Percentiles rank a stretch among this genome's conserved stretches.
Conservation (phyloP, 176 grass and related monocot species). For the Lolium multiflorum region DNA sequence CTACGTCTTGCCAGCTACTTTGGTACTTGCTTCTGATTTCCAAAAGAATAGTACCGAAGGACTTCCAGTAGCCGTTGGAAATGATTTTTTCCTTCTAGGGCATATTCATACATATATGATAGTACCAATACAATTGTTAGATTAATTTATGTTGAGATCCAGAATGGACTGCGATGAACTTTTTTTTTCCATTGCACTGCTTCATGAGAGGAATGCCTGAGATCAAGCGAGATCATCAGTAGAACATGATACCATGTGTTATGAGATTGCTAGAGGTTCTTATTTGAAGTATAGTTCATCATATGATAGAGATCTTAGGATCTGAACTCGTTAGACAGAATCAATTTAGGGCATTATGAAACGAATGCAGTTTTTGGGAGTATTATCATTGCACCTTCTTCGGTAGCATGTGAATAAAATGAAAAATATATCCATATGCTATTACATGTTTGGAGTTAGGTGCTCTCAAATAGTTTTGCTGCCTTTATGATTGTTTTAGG, state of each 20-base stretch:
- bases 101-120: constrained; percentile 14
- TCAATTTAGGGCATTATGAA: background rate
- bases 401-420: background rate
- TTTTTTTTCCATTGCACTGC: background rate
- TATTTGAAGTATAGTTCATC: constrained; percentile 17
- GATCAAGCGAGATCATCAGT: constrained; percentile 11
- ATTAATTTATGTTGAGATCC: background rate
- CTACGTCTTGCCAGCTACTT: constrained; percentile 14
- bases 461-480: background rate
- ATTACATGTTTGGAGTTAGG: background rate
- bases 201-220: background rate
- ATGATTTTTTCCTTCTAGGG: constrained; percentile 13
- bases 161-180: constrained; percentile 4
- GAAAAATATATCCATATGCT: background rate
- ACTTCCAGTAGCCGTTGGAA: constrained; percentile 20
- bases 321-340: background rate
- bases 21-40: background rate
- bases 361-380: background rate
- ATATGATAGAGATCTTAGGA: background rate
- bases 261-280: background rate
- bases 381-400: constrained; percentile 5
- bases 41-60: constrained; percentile 3
- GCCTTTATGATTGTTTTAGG: constrained; percentile 4
- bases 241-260: background rate
- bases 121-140: background rate